These are phyloP conservation scores for Proliferodiscus dingleyae DNA, from an alignment of 2,329 filamentous ascomycete genomes.

Conservation along the genomic window DNA sequence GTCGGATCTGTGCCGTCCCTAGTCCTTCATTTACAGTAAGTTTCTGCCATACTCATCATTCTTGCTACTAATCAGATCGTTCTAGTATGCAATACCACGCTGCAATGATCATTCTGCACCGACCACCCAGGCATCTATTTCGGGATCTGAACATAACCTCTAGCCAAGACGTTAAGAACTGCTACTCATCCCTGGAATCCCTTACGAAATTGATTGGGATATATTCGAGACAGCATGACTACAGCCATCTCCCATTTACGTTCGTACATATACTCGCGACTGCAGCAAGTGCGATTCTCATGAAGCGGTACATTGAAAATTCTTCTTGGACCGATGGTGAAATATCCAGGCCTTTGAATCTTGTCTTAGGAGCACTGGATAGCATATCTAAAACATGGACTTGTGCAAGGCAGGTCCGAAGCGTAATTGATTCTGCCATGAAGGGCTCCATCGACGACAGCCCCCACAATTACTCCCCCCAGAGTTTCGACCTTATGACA, in stretches of 20 bases:
- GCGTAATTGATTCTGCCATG: constrained; percentile 28
- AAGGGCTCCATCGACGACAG: background rate
- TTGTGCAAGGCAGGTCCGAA: constrained; percentile 40
- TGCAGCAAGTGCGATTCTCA: constrained; percentile 42
- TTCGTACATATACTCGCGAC: constrained; percentile 47
- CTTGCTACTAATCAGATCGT: background rate
- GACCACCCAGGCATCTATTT: constrained; percentile 42
- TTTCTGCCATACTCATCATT: background rate
- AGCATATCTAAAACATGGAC: constrained; percentile 47
- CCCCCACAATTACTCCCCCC: constrained; percentile 11
- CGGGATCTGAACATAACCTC: constrained; percentile 36
- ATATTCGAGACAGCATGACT: constrained; percentile 41
- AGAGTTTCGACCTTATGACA: constrained; percentile 19
- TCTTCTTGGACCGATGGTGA: constrained; percentile 39
- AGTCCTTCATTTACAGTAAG: constrained; percentile 43
- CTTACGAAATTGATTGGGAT: constrained; percentile 41
- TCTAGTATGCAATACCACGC: constrained; percentile 44
- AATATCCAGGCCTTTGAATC: constrained; percentile 46
- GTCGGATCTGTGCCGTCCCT: constrained; percentile 41
- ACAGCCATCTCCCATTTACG: constrained; percentile 40
- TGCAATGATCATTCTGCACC: constrained; percentile 47
- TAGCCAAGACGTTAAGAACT: constrained; percentile 44
- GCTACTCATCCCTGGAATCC: constrained; percentile 43
- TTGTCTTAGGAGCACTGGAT: constrained; percentile 45
- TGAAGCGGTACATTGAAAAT: constrained; percentile 38